Percentiles rank a stretch among this genome's conserved stretches.
Evolutionary conservation across 2,329 filamentous ascomycete genomes (phyloP).

Genomic region (Xylaria sp.): DNA sequence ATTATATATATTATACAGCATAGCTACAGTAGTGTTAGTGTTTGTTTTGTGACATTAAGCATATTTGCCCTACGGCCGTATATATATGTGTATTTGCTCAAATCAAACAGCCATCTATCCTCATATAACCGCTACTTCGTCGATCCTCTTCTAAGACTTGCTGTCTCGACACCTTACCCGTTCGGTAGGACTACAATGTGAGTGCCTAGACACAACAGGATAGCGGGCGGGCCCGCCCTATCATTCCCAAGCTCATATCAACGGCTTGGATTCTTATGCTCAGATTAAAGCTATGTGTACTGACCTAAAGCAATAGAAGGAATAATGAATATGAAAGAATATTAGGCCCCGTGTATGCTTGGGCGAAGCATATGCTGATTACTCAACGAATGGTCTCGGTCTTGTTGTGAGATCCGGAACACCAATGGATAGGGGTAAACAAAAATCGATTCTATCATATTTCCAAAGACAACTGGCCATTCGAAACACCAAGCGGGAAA

Average conservation of each 20-base stretch:
- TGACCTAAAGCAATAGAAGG: not conserved
- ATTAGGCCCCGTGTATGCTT: not conserved
- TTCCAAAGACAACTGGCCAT: not conserved
- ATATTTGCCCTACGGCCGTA: too few species aligned
- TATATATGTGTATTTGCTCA: too few species aligned
- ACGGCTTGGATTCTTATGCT: not conserved
- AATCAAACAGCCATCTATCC: not conserved
- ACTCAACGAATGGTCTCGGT: not conserved
- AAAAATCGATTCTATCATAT: not conserved
- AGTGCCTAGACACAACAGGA: not conserved
- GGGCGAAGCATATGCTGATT: not conserved
- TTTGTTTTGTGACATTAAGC: too few species aligned
- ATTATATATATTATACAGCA: too few species aligned
- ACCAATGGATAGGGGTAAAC: not conserved
- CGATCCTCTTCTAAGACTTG: not conserved
- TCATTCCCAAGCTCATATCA: not conserved
- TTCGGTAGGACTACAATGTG: not conserved
- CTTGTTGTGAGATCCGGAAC: not conserved
- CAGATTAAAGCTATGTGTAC: not conserved
- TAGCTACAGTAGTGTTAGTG: too few species aligned
- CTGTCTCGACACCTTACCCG: not conserved
- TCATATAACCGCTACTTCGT: not conserved
- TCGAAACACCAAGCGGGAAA: not conserved
- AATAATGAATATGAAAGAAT: not conserved
- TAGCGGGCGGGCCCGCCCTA: slow-evolving; percentile 15